Evolutionary conservation across 2,329 filamentous ascomycete species (phyloP), one percentile per base, ranked within the genome.

Genomic region (Diaporthe citrichinensis): DNA sequence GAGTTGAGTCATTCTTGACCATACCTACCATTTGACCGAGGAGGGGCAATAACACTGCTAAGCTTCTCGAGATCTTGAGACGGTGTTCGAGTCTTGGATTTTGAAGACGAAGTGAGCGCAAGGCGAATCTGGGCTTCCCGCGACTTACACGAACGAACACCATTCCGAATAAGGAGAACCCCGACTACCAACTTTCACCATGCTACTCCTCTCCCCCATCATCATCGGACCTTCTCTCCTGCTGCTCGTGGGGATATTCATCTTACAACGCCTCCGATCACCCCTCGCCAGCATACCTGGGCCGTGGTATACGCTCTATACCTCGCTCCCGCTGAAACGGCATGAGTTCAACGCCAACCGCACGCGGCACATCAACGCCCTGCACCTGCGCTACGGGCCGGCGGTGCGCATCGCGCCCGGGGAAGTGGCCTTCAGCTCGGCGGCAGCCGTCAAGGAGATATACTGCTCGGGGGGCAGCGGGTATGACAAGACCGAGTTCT

Each of bases 401-500:
- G 87, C 89, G 0, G 89, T 93, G 25, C 87, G 91, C 6, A 80
- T 93, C 41, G 87, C 86, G 0, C 91, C 91, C 0, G 87, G 87
- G 76, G 91, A 93, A 81, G 88, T 91, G 4, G 89, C 89, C 0
- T 92, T 92, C 76, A 87, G 89, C 0, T 91, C 89, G 2, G 82
- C 85, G 12, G 84, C 86, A 12, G 91, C 89, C 0, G 82, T 92
- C 71, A 92, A 90, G 80, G 89, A 92, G 82, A 92, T 92, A 61
- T 93, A 93, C 81, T 87, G 88, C 78, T 89, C 89, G 0, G 88
- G 88, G 0, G 91, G 91, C 5, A 92, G 90, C 79, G 91, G 91
- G 34, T 93, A 90, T 80, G 90, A 93, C 80, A 93, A 92, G 84
- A 92, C 90, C 0, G 88, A 90, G 74, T 92, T 92, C 78, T 93